Evolutionary conservation across 441 rosid genomes (phyloP).

Genomic region (Raphanus hybrid): DNA sequence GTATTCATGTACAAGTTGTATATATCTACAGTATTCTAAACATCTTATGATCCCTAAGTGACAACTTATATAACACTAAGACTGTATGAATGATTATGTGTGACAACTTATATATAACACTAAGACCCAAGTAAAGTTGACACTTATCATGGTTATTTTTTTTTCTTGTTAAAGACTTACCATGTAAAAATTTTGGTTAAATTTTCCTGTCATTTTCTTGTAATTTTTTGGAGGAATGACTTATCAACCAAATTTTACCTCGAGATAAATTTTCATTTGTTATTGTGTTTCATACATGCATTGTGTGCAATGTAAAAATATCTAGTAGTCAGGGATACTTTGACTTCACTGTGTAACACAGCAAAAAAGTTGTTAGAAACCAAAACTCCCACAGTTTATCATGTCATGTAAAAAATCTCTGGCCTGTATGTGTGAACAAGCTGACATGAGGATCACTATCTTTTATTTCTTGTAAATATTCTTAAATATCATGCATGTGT

Average conservation of each 20-base stretch:
- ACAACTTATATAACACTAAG: background rate
- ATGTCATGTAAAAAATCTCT: background rate
- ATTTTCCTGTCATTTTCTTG: background rate
- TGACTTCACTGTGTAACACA: background rate
- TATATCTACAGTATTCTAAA: no score
- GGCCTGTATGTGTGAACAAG: slow-evolving; percentile 22
- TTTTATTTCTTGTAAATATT: background rate
- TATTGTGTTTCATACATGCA: background rate
- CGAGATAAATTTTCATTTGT: background rate
- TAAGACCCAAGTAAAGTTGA: background rate
- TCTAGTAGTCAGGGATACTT: background rate
- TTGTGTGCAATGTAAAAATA: background rate
- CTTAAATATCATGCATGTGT: slow-evolving; percentile 16
- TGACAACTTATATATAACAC: background rate
- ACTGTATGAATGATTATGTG: background rate
- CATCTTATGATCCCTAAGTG: background rate
- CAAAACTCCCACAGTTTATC: background rate
- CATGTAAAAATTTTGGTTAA: background rate
- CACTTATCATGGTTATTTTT: background rate
- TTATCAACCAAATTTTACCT: background rate
- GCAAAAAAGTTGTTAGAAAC: background rate
- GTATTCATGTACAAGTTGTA: background rate
- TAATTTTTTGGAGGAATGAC: background rate
- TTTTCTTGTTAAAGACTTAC: background rate
- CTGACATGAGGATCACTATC: slow-evolving; percentile 22